Evolutionary conservation across 2,329 filamentous ascomycete genomes (phyloP), one percentile per base, ranked within the genome.

Genomic region (Colletotrichum salicis): DNA sequence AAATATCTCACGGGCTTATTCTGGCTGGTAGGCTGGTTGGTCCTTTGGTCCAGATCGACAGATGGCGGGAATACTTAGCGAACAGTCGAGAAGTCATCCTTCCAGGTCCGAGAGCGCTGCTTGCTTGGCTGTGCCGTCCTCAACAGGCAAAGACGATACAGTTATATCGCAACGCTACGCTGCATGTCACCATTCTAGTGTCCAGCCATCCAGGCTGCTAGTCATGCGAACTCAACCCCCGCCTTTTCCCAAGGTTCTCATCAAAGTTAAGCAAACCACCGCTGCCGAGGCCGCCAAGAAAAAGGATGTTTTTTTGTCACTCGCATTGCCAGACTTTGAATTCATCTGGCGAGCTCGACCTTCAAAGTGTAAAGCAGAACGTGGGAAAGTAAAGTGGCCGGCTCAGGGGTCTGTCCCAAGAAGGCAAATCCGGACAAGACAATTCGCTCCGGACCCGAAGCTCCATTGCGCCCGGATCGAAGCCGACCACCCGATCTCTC

Each of bases 161-260:
- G 24, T 64, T 45, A 24, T 45, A 24, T 45, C 61, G 22, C 33
- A 70, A 60, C 65, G 48, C 66, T 60, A 60, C 66, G 31, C 52
- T 56, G 57, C 64, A 27, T 27, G 58, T 65, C 45, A 71, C 37
- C 52, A 37, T 29, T 54, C 61, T 71, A 60, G 54, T 13, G 13
- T 33, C 51, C n/a, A 64, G 33, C 31, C 19, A 35, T 31, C 58
- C 68, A 68, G 29, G 65, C 52, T 70, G 45, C 70, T 70, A 72
- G 70, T 72, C 70, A 72, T 72, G 70, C 70, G 70, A 72, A 70
- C 59, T 71, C 70, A 72, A 72, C 65, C 65, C 55, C 65, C 59
- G 54, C 70, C 54, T 60, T 64, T 64, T 59, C 45, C 55, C 31
- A 57, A 64, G 35, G 59, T 72, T 70, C 48, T 31, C 65, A 64